Evolutionary conservation across 169 alveolate genomes (phyloP), one percentile per base, ranked within the genome.

Genomic region (Ophryocystis elektroscirrha): DNA sequence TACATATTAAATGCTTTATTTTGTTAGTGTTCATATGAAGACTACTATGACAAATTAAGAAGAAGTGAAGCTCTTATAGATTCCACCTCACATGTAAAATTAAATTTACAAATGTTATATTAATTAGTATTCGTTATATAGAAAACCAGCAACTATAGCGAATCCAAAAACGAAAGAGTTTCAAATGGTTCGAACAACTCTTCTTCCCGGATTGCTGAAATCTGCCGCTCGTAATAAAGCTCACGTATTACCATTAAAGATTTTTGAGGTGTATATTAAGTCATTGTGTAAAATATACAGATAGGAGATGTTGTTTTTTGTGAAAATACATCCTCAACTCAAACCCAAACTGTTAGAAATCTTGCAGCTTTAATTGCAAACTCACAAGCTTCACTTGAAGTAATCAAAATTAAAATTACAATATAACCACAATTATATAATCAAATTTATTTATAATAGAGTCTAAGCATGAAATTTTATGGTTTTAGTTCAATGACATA

Each of bases 251-350:
- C 92, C 92, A 48, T 61, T 70, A 42, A 62, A 64, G 44, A 54
- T 78, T 27, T 82, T 78, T 56, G 93, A 83, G 55, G 69, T 79
- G n/a, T n/a, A n/a, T n/a, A n/a, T n/a, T n/a, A n/a, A n/a, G n/a
- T n/a, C n/a, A n/a, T n/a, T n/a, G n/a, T n/a, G n/a, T n/a, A n/a
- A n/a, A n/a, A n/a, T n/a, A n/a, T n/a, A n/a, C n/a, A n/a, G n/a
- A n/a, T n/a, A n/a, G n/a, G n/a, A n/a, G n/a, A n/a, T n/a, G n/a
- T n/a, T n/a, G n/a, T n/a, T n/a, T n/a, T n/a, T n/a, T n/a, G n/a
- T n/a, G n/a, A n/a, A n/a, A n/a, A n/a, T n/a, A n/a, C n/a, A n/a
- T n/a, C n/a, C n/a, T n/a, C n/a, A n/a, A n/a, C n/a, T n/a, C n/a
- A n/a, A n/a, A n/a, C n/a, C n/a, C n/a, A n/a, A n/a, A n/a, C n/a